Base-by-base conservation (phyloP, 192 early-diverging fungal genomes). In the Thamnidium elegans region DNA sequence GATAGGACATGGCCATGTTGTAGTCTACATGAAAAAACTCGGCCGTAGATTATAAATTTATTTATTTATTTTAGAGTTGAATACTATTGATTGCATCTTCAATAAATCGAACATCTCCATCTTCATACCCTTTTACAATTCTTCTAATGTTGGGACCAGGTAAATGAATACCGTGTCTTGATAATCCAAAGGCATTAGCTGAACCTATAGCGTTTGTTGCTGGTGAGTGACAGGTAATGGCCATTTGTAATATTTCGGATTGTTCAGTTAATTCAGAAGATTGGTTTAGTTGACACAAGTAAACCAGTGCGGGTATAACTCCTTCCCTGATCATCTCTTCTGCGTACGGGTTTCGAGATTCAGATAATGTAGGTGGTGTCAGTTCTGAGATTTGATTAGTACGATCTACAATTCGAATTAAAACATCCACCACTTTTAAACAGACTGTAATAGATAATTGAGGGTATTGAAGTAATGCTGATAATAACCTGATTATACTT, bases 391-490 rank as follows among this genome's bases (percentile, higher is more conserved):
- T 59, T 4, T 45, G 32, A 13, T 59, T 59, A 13, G 58, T 59
- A 17, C 58, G 39, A 45, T 45, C 43, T 20, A 59, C 42, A 20
- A 59, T 59, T 3, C 39, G 39, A 2, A 42, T 11, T 7, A 59
- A 45, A 10, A 59, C 42, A 0, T 59, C 58, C 3, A 42, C 39
- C 13, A 42, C 43, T 36, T 43, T 59, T 20, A 42, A 59, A 15
- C 43, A 26, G 0, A 45, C 10, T 0, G 10, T 15, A 20, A 8
- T 7, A 15, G 32, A 23, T 9, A 59, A 20, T 42, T 43, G 42
- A 20, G 36, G 62, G 21, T 58, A 65, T 42, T 64, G 59, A 14
- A 70, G 46, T 4, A 70, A 31, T 20, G 34, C n/a, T 0, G 55
- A 45, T 32, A 70, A 53, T 46, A 51, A 53, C 0, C 58, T 46